Conservation (phyloP, 768 basidiomycete genomes). For the Naganishia friedmannii region DNA sequence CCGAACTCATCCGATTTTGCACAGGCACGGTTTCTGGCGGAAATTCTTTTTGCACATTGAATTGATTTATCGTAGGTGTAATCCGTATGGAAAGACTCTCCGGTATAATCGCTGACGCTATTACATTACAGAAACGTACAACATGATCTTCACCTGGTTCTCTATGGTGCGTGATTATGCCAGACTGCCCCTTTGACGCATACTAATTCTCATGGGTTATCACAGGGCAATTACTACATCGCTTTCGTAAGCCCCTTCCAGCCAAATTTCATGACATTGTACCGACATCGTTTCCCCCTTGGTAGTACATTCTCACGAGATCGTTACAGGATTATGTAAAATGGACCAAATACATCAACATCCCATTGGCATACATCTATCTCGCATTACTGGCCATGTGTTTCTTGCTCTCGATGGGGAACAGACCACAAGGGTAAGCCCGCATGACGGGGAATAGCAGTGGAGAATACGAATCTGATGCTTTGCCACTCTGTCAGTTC, state of each 20-base stretch:
- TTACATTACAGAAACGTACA: slow-evolving; percentile 62
- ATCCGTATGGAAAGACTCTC: background rate
- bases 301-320: slow-evolving; percentile 61
- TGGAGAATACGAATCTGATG: background rate
- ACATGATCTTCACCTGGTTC: slow-evolving; percentile 90
- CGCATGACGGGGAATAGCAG: background rate
- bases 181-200: no score
- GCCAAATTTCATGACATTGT: no score
- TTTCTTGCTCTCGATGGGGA: slow-evolving; percentile 82
- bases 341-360: slow-evolving; percentile 66
- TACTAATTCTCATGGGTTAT: background rate
- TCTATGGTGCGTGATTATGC: slow-evolving; percentile 54
- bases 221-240: slow-evolving; percentile 83
- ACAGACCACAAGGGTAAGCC: slow-evolving; percentile 75
- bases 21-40: slow-evolving; percentile 65
- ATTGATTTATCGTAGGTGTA: slow-evolving; percentile 66
- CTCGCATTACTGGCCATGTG: slow-evolving; percentile 80
- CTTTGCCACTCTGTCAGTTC: slow-evolving; percentile 46
- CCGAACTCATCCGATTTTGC: slow-evolving; percentile 28
- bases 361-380: slow-evolving; percentile 80
- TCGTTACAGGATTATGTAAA: slow-evolving; percentile 61
- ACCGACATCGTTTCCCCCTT: background rate
- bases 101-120: slow-evolving; percentile 1
- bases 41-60: slow-evolving; percentile 96
- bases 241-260: slow-evolving; percentile 60